Evolutionary conservation across 1,284 basidiomycete species (phyloP).

Genomic region (Wallemia mellicola): DNA sequence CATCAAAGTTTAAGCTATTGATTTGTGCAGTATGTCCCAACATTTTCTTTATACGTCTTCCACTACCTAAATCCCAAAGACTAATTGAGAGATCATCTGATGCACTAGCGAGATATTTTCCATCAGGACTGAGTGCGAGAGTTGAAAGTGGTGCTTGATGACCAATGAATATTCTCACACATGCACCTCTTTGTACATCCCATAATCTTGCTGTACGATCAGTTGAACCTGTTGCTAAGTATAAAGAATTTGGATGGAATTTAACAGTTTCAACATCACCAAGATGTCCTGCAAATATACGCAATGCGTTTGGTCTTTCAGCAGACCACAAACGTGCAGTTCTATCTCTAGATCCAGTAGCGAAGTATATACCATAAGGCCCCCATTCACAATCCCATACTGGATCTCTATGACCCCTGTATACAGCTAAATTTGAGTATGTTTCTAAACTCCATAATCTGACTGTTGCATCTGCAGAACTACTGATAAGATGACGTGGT

Average conservation of each 20-base stretch:
- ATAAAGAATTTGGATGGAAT: constrained; percentile 93
- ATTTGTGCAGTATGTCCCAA: constrained; percentile 66
- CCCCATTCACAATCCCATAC: constrained; percentile 99
- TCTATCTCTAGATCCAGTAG: constrained; percentile 70
- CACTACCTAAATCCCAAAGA: constrained; percentile 84
- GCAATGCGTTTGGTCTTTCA: constrained; percentile 54
- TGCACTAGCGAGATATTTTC: constrained; percentile 68
- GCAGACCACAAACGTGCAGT: constrained; percentile 92
- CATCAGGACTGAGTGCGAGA: constrained; percentile 73
- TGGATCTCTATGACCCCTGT: constrained; percentile 84
- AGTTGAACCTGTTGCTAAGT: constrained; percentile 84
- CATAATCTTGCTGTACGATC: constrained; percentile 86
- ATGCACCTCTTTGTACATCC: constrained; percentile 90
- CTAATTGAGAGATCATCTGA: constrained; percentile 79
- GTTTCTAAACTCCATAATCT: constrained; percentile 92
- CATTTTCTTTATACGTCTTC: constrained; percentile 86
- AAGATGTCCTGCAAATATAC: constrained; percentile 85
- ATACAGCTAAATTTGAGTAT: constrained; percentile 70
- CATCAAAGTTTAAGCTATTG: constrained; percentile 68
- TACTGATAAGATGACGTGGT: constrained; percentile 63
- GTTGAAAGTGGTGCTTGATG: constrained; percentile 73
- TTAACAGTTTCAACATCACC: constrained; percentile 87
- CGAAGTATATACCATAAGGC: constrained; percentile 92
- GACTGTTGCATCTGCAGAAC: constrained; percentile 72
- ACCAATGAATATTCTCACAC: constrained; percentile 80